phyloP scores from a whole-genome alignment of 176 grass and related monocot species.

The Poa annua region DNA sequence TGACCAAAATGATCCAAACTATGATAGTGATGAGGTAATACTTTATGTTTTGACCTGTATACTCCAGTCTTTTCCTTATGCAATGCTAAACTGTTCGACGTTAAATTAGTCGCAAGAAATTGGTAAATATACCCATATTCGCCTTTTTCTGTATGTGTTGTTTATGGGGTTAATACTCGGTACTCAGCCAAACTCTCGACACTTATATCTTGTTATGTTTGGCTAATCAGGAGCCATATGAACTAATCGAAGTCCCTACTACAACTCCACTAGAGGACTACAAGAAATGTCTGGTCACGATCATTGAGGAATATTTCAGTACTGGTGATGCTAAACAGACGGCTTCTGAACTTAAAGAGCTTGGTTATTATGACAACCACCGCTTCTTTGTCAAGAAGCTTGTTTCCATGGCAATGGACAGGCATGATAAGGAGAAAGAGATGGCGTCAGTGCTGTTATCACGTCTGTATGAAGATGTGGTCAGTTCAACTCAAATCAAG shows the following conservation, averaged over 20 bases:
- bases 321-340: constrained; percentile 80
- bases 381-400: constrained; percentile 91
- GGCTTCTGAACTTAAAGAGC: constrained; percentile 81
- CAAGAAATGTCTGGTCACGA: constrained; percentile 70
- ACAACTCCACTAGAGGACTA: constrained; percentile 78
- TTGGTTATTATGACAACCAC: constrained; percentile 75
- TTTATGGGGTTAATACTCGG: constrained; percentile 21
- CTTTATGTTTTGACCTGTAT: constrained; percentile 37
- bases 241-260: constrained; percentile 74
- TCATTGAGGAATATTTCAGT: constrained; percentile 91
- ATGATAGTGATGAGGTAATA: constrained; percentile 91
- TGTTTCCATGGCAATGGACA: constrained; percentile 93
- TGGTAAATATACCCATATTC: constrained; percentile 17
- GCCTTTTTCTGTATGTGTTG: not conserved
- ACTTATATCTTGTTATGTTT: constrained; percentile 32
- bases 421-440: constrained; percentile 96
- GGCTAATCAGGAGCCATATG: constrained; percentile 84
- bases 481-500: constrained; percentile 80
- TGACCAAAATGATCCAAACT: constrained; percentile 96
- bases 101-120: constrained; percentile 11
- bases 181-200: constrained; percentile 9
- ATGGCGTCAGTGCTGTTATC: constrained; percentile 91
- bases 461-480: constrained; percentile 66
- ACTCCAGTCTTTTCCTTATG: not conserved
- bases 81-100: constrained; percentile 19